A percentile compares a stretch with the other conserved stretches of the same genome.
Conservation (phyloP, 306 rosid genomes). For the Dalbergia oliveri region DNA sequence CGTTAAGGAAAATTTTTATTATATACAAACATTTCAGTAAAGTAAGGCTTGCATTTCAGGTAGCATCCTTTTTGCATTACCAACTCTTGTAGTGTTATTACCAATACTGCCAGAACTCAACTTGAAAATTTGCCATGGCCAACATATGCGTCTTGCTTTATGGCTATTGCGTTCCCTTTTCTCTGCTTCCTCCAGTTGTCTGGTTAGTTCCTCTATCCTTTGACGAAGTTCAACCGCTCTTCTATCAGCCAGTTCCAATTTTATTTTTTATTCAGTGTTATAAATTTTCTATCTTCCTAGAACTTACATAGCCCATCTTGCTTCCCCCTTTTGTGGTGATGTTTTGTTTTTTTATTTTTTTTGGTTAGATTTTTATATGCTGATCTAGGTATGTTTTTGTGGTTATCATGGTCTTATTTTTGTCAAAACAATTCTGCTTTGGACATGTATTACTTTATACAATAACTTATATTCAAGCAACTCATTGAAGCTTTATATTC, state of each 20-base stretch:
- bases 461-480: too few species aligned
- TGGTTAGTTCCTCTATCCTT: constrained; percentile 65
- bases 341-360: too few species aligned
- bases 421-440: too few species aligned
- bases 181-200: constrained; percentile 75
- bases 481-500: too few species aligned
- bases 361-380: too few species aligned
- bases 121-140: constrained; percentile 82
- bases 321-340: too few species aligned
- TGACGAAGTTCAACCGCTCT: constrained; percentile 67
- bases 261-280: too few species aligned
- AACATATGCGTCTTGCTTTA: constrained; percentile 68
- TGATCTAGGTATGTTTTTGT: too few species aligned
- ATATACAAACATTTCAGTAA: constrained; percentile 34
- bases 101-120: constrained; percentile 43
- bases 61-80: constrained; percentile 56
- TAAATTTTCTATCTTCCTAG: too few species aligned
- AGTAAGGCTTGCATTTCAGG: constrained; percentile 88
- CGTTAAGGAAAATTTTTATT: constrained; percentile 14
- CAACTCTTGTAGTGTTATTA: constrained; percentile 42
- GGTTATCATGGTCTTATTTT: too few species aligned
- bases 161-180: constrained; percentile 59
- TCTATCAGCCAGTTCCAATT: constrained; percentile 73
- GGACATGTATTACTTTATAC: too few species aligned
- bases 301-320: too few species aligned